Base-by-base conservation (phyloP, 2,329 filamentous ascomycete species). In the Iodosphaeria phyllophila region DNA sequence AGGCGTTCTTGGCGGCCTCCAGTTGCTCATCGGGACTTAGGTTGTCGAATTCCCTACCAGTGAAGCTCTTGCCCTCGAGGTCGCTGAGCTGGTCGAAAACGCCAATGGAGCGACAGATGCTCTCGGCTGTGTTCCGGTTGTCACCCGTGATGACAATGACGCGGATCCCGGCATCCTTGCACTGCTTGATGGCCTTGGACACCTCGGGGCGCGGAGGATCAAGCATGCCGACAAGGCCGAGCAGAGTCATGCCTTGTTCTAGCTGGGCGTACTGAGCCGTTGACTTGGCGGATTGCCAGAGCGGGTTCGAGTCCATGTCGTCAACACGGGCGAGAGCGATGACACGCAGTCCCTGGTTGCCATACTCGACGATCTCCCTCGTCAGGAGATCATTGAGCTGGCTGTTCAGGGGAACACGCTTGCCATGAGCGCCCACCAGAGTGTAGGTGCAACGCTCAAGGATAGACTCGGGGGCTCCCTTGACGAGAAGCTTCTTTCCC, bases 141-240 rank as follows among this genome's bases (percentile, higher is more conserved):
- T 98, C 89, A 43, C 89, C 89, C 27, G 89, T 98, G 50, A 98
- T 93, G 35, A 98, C 89, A 38, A 98, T 82, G 24, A 98, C 82
- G 32, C 89, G 77, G 40, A 98, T 95, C 38, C 89, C 89, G 37
- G 89, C 89, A 33, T 80, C 73, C 50, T 75, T 79, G 54, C 89
- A 98, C 50, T 92, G 78, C 43, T 63, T 62, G 40, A 98, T 91
- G 23, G 89, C 89, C 25, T 58, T 64, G 26, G 77, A 67, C 8
- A 95, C 89, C 54, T 98, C 89, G 23, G 82, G 78, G 18, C 89
- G 80, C 41, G 89, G 89, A 39, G 89, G 89, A 47, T 98, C 89
- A 44, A 93, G 64, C 89, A 98, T 98, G 39, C 77, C 83, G 37
- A 92, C 78, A 28, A 98, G 70, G 35, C 89, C 89, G 35, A 98